phyloP scores from a whole-genome alignment of 805 yeast genomes.

The Teunomyces atbi region DNA sequence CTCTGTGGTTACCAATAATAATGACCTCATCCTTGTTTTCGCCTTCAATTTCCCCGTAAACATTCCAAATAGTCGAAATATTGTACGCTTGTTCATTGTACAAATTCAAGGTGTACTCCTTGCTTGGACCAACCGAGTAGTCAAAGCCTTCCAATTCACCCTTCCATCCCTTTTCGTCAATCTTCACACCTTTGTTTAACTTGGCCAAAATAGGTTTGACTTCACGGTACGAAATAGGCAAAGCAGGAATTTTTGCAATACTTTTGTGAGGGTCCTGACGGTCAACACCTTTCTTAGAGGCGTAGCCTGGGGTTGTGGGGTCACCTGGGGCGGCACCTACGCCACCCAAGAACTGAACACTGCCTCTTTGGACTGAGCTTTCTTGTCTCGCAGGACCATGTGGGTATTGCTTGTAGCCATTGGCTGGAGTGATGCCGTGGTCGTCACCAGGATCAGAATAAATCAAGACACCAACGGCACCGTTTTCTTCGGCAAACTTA shows the following conservation, averaged over 20 bases:
- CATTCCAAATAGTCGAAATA: constrained; percentile 42
- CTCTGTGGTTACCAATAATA: constrained; percentile 45
- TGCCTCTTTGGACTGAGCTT: constrained; percentile 58
- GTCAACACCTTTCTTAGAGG: constrained; percentile 46
- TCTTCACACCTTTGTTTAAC: constrained; percentile 35
- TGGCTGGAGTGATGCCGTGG: constrained; percentile 48
- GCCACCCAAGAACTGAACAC: constrained; percentile 57
- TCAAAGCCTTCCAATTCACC: constrained; percentile 42
- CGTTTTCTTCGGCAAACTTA: constrained; percentile 57
- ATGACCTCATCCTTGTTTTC: constrained; percentile 38
- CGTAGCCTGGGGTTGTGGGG: constrained; percentile 74
- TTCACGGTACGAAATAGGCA: constrained; percentile 45
- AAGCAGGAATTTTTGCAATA: constrained; percentile 39
- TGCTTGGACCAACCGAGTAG: constrained; percentile 40
- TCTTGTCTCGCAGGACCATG: constrained; percentile 66
- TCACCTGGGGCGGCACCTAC: constrained; percentile 60
- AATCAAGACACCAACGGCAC: constrained; percentile 61
- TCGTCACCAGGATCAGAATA: constrained; percentile 63
- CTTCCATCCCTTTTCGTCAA: constrained; percentile 27
- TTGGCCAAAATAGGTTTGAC: constrained; percentile 41
- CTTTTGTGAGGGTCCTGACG: constrained; percentile 35
- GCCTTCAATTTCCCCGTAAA: constrained; percentile 45
- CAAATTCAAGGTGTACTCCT: constrained; percentile 35
- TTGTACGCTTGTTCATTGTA: constrained; percentile 41
- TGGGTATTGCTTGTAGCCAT: constrained; percentile 61